A percentile compares a stretch with the other conserved stretches of the same genome.
Conservation (phyloP, 805 yeast species). For the Candida lessepsii region DNA sequence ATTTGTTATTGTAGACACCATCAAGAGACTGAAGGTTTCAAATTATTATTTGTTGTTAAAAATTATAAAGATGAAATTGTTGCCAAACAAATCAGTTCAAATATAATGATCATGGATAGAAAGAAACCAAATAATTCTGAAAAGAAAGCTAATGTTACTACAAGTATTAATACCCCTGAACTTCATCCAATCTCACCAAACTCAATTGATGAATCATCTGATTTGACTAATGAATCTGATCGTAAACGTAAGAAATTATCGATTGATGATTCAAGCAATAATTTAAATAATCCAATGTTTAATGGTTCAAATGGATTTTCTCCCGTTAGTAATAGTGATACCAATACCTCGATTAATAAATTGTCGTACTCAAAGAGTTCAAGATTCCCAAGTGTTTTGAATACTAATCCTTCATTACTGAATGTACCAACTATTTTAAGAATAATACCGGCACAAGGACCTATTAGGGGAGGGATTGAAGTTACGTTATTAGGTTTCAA, state of each 20-base stretch:
- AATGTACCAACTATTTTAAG: constrained; percentile 66
- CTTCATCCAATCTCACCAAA: constrained; percentile 56
- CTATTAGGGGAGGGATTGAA: constrained; percentile 94
- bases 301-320: constrained; percentile 42
- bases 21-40: constrained; percentile 82
- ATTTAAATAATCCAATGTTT: constrained; percentile 36
- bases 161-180: constrained; percentile 8
- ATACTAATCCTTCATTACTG: constrained; percentile 11
- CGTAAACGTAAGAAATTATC: constrained; percentile 52
- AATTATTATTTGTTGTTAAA: constrained; percentile 63
- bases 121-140: constrained; percentile 53
- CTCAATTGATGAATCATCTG: constrained; percentile 61
- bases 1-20: constrained; percentile 98
- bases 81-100: constrained; percentile 68
- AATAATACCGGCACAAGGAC: constrained; percentile 94
- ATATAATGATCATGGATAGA: constrained; percentile 92
- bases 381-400: constrained; percentile 12
- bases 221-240: constrained; percentile 41
- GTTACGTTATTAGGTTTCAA: constrained; percentile 86
- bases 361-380: constrained; percentile 12
- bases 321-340: constrained; percentile 47
- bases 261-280: constrained; percentile 42
- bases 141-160: neutral
- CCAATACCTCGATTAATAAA: constrained; percentile 26
- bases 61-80: constrained; percentile 60